Base-by-base conservation (phyloP, 1,284 basidiomycete species). In the Moesziomyces sp. region DNA sequence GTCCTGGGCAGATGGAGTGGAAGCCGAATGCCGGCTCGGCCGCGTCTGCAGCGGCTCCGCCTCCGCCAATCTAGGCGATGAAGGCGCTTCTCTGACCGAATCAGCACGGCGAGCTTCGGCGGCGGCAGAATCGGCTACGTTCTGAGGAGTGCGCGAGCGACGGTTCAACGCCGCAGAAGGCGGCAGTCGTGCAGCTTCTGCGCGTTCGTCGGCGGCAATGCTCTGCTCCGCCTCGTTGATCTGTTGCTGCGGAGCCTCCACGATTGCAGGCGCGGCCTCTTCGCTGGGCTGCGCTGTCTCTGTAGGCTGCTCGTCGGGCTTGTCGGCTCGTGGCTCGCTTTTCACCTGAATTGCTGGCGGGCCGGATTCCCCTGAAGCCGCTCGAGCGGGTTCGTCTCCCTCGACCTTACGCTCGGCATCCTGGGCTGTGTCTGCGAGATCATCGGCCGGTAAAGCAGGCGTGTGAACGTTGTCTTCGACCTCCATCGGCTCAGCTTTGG, bases 381-480 rank as follows among this genome's bases (percentile, higher is more conserved):
- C 14, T 16, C 38, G 45, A 5, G 23, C 21, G 13, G 49, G 5
- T 9, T 42, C 48, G n/a, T 35, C 28, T n/a, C 13, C 28, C 43
- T 52, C 45, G n/a, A 44, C 26, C 24, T 11, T 13, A 5, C 55
- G 45, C 21, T 56, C 40, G 26, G 23, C 26, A 3, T 44, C 9
- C 18, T 50, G 52, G 5, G 24, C 45, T 16, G 51, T 38, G 34
- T 28, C 40, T 49, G 56, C 50, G n/a, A 26, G 56, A 19, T 40
- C 56, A 5, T 66, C 62, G 4, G 50, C 60, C 3, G 61, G 68
- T 24, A 56, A 42, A 6, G 58, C 53, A 5, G 68, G 62, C n/a
- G 68, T 66, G 40, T 71, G 62, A 10, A 71, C 48, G 16, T 51
- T 46, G 34, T 61, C 58, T 43, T 71, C 68, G 0, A 65, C 45